These are phyloP conservation scores for Fusarium pseudoanthophilum DNA, from an alignment of 2,329 filamentous ascomycete species.

Conservation along the genomic window DNA sequence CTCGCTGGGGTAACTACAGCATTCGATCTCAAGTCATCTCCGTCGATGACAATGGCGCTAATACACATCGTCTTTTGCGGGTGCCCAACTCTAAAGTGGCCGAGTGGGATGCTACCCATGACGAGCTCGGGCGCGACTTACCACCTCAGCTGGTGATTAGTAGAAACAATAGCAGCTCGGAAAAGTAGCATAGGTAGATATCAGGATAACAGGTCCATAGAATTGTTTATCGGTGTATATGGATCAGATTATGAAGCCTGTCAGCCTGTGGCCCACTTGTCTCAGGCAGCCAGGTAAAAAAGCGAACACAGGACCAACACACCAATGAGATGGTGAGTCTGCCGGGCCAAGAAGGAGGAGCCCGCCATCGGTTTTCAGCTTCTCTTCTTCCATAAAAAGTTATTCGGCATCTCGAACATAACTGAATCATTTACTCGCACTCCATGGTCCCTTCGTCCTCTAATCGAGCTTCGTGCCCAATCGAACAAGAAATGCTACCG, in stretches of 20 bases:
- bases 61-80: constrained; percentile 61
- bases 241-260: background rate
- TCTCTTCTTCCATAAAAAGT: background rate
- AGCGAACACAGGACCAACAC: background rate
- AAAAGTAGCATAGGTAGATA: background rate
- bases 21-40: constrained; percentile 65
- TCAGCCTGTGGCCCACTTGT: background rate
- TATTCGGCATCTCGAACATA: too few species aligned
- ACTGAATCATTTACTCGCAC: background rate
- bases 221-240: background rate
- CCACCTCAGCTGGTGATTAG: background rate
- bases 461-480: background rate
- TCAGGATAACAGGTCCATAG: background rate
- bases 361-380: background rate
- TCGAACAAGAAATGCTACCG: background rate
- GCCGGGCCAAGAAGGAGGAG: background rate
- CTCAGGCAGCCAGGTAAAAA: background rate
- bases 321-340: background rate
- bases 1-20: constrained; percentile 61
- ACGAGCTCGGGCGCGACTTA: constrained; percentile 53
- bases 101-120: constrained; percentile 68
- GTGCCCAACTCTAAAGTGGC: constrained; percentile 62
- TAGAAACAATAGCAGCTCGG: background rate
- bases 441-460: too few species aligned
- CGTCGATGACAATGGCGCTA: constrained; percentile 53